Percentiles rank a stretch among this genome's conserved stretches.
Conservation (phyloP, 768 basidiomycete species). For the Trametes meyenii region DNA sequence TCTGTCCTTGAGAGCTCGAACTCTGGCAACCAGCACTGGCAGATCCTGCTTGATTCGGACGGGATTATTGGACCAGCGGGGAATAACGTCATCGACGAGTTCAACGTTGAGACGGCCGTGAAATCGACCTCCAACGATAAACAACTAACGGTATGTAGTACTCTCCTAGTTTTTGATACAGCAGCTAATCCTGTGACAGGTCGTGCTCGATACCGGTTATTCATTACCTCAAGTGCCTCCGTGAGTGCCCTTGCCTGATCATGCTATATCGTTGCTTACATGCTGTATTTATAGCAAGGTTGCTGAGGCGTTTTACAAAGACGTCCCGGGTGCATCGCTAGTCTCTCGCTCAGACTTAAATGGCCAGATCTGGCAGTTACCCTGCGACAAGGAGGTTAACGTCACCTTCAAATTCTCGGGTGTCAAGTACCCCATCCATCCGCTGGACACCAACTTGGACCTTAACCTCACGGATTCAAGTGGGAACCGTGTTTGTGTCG, state of each 20-base stretch:
- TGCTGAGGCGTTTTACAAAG: constrained; percentile 62
- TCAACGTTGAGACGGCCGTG: constrained; percentile 51
- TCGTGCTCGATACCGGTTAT: constrained; percentile 72
- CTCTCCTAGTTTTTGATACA: not conserved
- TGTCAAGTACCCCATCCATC: constrained; percentile 60
- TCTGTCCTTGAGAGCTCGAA: constrained; percentile 37
- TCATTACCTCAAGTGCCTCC: constrained; percentile 63
- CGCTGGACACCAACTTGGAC: constrained; percentile 54
- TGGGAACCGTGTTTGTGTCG: constrained; percentile 39
- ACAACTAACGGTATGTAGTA: constrained; percentile 47
- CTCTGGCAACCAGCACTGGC: constrained; percentile 61
- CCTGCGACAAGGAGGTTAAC: constrained; percentile 66
- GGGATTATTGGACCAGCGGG: constrained; percentile 68
- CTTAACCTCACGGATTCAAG: constrained; percentile 29
- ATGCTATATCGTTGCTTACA: too few species aligned
- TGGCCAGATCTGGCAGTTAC: constrained; percentile 60
- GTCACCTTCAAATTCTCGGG: constrained; percentile 67
- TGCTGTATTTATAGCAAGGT: constrained; percentile 41
- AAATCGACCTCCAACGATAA: constrained; percentile 40
- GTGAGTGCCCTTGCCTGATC: constrained; percentile 34
- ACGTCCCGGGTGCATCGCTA: constrained; percentile 55
- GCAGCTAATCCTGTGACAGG: constrained; percentile 1
- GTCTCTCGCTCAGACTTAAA: constrained; percentile 38
- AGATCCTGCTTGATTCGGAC: constrained; percentile 60
- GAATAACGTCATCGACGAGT: constrained; percentile 48